Evolutionary conservation across 345 rosid species (phyloP).

Genomic region (Euclidium syriacum): DNA sequence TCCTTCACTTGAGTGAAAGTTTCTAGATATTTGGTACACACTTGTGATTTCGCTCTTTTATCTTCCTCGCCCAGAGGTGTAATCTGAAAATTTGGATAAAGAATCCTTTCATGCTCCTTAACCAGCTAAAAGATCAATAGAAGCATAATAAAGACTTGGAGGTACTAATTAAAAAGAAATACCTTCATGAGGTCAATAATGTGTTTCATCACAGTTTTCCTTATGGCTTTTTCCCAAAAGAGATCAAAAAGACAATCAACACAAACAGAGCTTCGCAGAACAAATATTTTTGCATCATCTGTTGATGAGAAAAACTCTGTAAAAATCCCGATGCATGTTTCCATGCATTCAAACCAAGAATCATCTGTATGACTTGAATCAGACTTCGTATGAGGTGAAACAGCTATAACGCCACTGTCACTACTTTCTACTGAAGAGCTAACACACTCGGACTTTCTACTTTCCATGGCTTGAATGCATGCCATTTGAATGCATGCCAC

Average conservation of each 20-base stretch:
- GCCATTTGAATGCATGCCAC: constrained; percentile 80
- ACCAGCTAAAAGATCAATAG: constrained; percentile 1
- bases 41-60: constrained; percentile 56
- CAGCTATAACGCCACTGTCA: constrained; percentile 23
- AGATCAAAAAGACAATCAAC: constrained; percentile 82
- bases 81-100: constrained; percentile 39
- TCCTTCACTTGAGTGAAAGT: constrained; percentile 87
- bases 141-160: neutral
- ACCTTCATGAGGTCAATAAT: constrained; percentile 90
- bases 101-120: neutral
- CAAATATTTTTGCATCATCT: constrained; percentile 52
- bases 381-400: constrained; percentile 29
- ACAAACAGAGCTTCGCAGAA: constrained; percentile 54
- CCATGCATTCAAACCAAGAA: constrained; percentile 56
- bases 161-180: constrained; percentile 7
- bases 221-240: constrained; percentile 79
- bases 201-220: constrained; percentile 52
- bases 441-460: constrained; percentile 34
- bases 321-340: constrained; percentile 56
- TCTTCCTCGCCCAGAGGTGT: constrained; percentile 55
- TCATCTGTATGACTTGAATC: constrained; percentile 33
- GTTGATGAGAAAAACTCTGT: constrained; percentile 50
- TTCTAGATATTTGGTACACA: constrained; percentile 86
- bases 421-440: constrained; percentile 28
- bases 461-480: constrained; percentile 65